phyloP scores from a whole-genome alignment of 371 early-diverging fungal species.

The Coemansia sp. region DNA sequence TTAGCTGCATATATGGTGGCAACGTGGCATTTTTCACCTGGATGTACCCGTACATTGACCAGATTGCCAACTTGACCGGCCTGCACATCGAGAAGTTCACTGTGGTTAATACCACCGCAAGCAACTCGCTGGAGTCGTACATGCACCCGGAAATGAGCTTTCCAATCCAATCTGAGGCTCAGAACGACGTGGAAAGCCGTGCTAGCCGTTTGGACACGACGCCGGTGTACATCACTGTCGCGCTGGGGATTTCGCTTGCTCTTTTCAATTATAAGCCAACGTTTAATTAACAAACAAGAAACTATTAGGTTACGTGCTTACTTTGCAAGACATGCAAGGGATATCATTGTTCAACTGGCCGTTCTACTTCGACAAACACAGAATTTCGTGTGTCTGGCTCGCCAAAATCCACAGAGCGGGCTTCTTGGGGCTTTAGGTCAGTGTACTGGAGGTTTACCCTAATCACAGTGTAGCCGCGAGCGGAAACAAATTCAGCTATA shows the following conservation, averaged over 20 bases:
- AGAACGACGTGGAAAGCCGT: not conserved
- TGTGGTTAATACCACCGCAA: not conserved
- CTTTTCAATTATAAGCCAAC: no score
- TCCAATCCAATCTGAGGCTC: constrained; percentile 4
- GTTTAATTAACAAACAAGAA: no score
- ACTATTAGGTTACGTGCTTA: no score
- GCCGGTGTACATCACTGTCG: not conserved
- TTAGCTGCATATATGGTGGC: not conserved
- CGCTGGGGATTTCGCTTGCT: not conserved
- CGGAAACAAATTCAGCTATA: no score
- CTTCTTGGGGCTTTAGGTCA: no score
- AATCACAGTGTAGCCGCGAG: no score
- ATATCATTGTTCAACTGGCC: no score
- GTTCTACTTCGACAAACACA: no score
- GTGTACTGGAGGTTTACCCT: no score
- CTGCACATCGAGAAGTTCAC: constrained; percentile 7
- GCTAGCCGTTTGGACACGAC: not conserved
- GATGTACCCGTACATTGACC: constrained; percentile 3
- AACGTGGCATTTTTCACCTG: not conserved
- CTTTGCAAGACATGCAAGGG: no score
- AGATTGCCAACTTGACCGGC: constrained; percentile 7
- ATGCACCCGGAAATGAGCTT: constrained; percentile 5
- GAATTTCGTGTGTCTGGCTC: no score
- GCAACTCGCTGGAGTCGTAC: constrained; percentile 1
- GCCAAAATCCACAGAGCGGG: no score